Evolutionary conservation across 768 basidiomycete genomes (phyloP).

Genomic region (Suillus cothurnatus): DNA sequence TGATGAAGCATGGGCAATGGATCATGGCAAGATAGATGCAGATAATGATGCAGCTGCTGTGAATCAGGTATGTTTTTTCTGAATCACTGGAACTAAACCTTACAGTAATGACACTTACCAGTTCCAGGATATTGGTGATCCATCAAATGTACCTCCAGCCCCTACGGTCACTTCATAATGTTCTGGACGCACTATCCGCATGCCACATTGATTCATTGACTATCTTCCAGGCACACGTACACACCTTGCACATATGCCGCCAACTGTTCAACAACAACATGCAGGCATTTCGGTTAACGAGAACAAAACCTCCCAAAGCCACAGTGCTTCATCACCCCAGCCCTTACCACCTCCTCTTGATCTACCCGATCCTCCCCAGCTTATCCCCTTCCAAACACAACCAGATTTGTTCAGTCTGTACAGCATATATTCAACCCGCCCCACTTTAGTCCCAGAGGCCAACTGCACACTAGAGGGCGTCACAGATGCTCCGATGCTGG

Average conservation of each 20-base stretch:
- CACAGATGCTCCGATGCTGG: conserved; percentile 4
- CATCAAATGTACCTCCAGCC: not conserved
- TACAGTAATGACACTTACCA: not conserved
- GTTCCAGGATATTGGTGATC: not conserved
- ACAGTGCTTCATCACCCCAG: not conserved
- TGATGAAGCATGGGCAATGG: not conserved
- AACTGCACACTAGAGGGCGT: conserved; percentile 2
- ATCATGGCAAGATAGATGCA: not conserved
- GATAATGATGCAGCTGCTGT: not conserved
- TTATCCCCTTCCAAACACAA: conserved; percentile 3
- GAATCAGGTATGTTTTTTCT: not conserved
- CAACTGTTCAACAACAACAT: not conserved
- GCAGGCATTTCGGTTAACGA: not conserved
- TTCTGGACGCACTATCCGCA: conserved; percentile 2
- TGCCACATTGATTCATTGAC: conserved; percentile 1
- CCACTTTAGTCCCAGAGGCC: not conserved
- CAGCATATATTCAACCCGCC: not conserved
- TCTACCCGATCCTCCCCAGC: not conserved
- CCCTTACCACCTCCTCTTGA: not conserved
- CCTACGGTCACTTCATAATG: not conserved
- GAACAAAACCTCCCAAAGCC: not conserved
- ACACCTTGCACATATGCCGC: conserved; percentile 9
- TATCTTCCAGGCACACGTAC: conserved; percentile 2
- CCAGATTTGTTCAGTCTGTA: conserved; percentile 4
- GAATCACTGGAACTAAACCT: not conserved